Base-by-base conservation (phyloP, 176 grass and related monocot species). In the Cenchrus americanus region DNA sequence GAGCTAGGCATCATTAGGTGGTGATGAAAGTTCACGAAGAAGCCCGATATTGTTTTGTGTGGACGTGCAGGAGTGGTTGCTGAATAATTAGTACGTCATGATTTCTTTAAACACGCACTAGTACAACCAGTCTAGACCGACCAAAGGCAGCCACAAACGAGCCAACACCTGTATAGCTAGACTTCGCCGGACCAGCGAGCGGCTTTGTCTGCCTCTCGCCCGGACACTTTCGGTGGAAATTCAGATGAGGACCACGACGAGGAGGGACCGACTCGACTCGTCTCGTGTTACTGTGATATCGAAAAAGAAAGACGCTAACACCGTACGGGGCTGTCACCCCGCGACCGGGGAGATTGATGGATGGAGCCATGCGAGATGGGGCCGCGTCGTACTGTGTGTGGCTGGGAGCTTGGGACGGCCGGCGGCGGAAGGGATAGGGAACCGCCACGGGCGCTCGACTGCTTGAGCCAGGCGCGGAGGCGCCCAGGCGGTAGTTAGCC, bases 161-260 rank as follows among this genome's bases (percentile, higher is more conserved):
- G 21, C 0, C 47, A 66, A 55, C 62, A 67, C 50, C 27, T 43
- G 71, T 75, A 37, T 37, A 37, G 34, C 27, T 30, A 41, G 14
- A 52, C 43, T 44, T 44, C 34, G 34, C 34, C 34, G 34, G 34
- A 37, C 34, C 34, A 37, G 34, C 34, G 34, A 37, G 34, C 34
- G 34, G 34, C 46, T 11, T 48, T 2, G 2, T 1, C 10, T 10
- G 47, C 10, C 32, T 76, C 50, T 40, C 21, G 26, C 65, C n/a
- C 48, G 48, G 3, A 42, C 27, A 5, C 54, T 41, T 71, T 51
- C 43, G 65, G 26, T 79, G 41, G 50, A 77, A 84, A 68, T 69
- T 59, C 42, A 51, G 55, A 37, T 22, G 75, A 48, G 14, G 9
- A 62, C 74, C 27, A 48, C 74, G 73, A 34, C 73, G 37, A 21